Evolutionary conservation across 83 land plant species (phyloP), one percentile per base, ranked within the genome.

Genomic region (Diphasiastrum complanatum): DNA sequence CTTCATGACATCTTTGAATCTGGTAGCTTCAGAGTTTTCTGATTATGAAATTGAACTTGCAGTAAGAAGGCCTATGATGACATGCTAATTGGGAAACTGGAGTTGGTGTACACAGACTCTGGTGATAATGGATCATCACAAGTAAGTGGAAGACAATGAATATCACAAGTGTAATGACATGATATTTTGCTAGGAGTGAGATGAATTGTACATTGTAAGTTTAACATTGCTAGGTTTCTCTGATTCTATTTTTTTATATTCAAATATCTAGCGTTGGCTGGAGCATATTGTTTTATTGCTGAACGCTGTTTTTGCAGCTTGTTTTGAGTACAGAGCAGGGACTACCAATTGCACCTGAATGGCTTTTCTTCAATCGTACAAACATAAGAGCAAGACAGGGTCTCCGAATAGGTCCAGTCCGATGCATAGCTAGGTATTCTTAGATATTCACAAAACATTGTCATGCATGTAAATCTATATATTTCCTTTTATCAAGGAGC

Each of bases 251-350:
- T 59, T 19, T 22, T 33, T 48, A 27, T 40, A 31, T 38, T 1
- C 30, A 37, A 33, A 34, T 41, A 3, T 24, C 27, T 46, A n/a
- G n/a, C n/a, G n/a, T n/a, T n/a, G n/a, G n/a, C n/a, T n/a, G n/a
- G n/a, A n/a, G n/a, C n/a, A n/a, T n/a, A n/a, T n/a, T n/a, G n/a
- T n/a, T n/a, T n/a, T n/a, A n/a, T n/a, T n/a, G n/a, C n/a, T n/a
- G n/a, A n/a, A n/a, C n/a, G n/a, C n/a, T n/a, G 43, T 27, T 23
- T 5, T 32, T 74, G 33, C 79, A 81, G 88, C 38, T 81, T 33
- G 72, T 51, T 60, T 33, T 84, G 43, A 81, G 78, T 66, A 68
- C 77, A 37, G 85, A 84, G 52, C 88, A 84, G 67, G 88, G 87
- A 26, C 55, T 84, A 33, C 81, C 85, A 25, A 61, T 81, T 64